Base-by-base conservation (phyloP, 192 early-diverging fungal genomes). In the Backusella tuberculispora region DNA sequence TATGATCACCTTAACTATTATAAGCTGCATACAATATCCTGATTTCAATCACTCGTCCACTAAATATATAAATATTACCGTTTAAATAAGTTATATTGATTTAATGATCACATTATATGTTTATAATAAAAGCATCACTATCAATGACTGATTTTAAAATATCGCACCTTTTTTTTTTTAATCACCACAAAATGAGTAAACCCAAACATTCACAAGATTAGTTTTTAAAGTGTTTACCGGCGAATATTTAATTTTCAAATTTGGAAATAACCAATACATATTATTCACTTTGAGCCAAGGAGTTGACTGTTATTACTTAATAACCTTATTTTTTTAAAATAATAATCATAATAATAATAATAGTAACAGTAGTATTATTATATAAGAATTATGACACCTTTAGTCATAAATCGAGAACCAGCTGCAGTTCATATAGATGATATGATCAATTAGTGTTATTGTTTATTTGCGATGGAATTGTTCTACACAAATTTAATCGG, bases 381-480 rank as follows among this genome's bases (percentile, higher is more conserved):
- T 24, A 12, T n/a, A 24, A 60, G 29, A 34, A 34, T 34, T 34
- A 34, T 34, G 29, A 34, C 29, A 34, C 29, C 29, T 34, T 60
- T 56, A 24, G 6, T 1, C 10, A 24, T 26, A 26, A 12, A 60
- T 29, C 10, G 10, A 60, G 53, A 60, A 60, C 53, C 45, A 46
- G 19, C 21, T 60, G 21, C 53, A 60, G 21, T 60, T 60, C 53
- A 60, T 24, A 60, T 60, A 19, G 53, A 26, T 60, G 53, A 60
- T 60, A 60, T 24, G 53, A 3, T 60, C 50, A 60, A 13, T 60
- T 60, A 60, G 53, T 60, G 53, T 24, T 24, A 60, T 60, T 60
- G 53, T 60, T 60, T 60, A 60, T 60, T 60, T 8, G n/a, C 5
- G n/a, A 17, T 19, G 50, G 9, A 19, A 53, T 19, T 17, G n/a